Percentiles rank a stretch among this genome's conserved stretches.
phyloP scores from a whole-genome alignment of 176 grass and related monocot species.

The Carex parvula region DNA sequence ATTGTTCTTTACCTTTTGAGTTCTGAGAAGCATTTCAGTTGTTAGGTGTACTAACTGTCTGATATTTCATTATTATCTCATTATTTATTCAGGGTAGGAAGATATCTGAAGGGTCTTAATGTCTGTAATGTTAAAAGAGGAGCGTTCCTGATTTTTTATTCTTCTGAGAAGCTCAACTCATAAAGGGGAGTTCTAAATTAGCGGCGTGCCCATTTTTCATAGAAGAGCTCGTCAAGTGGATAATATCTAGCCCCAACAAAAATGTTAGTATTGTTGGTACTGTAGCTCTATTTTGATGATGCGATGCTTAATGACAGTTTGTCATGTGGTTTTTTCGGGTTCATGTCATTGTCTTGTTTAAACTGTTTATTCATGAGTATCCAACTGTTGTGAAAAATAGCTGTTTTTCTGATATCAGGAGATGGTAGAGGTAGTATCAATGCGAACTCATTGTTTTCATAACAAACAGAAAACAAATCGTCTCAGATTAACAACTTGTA shows the following conservation, averaged over 20 bases:
- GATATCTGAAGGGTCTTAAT: not conserved
- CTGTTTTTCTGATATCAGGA: slow-evolving; percentile 7
- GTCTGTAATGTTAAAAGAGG: slow-evolving; percentile 11
- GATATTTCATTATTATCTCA: not conserved
- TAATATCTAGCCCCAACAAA: slow-evolving; percentile 18
- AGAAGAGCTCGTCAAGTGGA: slow-evolving; percentile 18
- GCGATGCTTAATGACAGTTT: slow-evolving; percentile 11
- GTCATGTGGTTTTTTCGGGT: slow-evolving; percentile 13
- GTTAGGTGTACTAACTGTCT: not conserved
- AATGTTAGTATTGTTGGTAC: slow-evolving; percentile 6
- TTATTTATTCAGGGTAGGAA: slow-evolving; percentile 25
- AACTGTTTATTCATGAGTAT: slow-evolving; percentile 11
- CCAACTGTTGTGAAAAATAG: slow-evolving; percentile 10
- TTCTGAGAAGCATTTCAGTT: not conserved
- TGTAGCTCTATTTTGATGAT: slow-evolving; percentile 13
- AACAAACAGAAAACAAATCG: not conserved
- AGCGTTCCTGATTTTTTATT: slow-evolving; percentile 23
- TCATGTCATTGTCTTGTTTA: slow-evolving; percentile 9
- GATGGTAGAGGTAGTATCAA: slow-evolving; percentile 2
- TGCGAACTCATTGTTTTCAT: not conserved
- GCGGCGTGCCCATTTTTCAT: slow-evolving; percentile 8
- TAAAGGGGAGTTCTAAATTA: slow-evolving; percentile 19
- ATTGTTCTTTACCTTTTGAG: not conserved
- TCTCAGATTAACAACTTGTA: not conserved
- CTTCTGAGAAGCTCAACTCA: slow-evolving; percentile 25